Base-by-base conservation (phyloP, 2,329 filamentous ascomycete species). In the Biscogniauxia marginata region DNA sequence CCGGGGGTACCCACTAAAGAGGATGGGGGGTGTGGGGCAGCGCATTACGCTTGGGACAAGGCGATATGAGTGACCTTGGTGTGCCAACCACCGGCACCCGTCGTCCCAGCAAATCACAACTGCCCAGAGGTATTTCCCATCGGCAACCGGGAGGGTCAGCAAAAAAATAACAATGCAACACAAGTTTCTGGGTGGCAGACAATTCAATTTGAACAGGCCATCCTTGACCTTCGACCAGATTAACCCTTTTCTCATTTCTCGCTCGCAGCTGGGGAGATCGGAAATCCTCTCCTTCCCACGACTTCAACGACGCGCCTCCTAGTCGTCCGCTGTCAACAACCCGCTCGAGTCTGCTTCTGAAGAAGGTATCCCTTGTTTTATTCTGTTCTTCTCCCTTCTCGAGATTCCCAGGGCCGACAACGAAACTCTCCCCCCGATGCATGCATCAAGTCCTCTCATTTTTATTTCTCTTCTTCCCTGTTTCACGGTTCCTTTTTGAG, bases 361-460 rank as follows among this genome's bases (percentile, higher is more conserved):
- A 25, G 24, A 25, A 25, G 24, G 24, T 25, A 25, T 25, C 24
- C 6, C n/a, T 39, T 39, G 6, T 39, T 39, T 39, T 16, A 16
- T n/a, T 4, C n/a, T 39, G 13, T 46, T 21, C 16, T n/a, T 21
- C 20, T 21, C 18, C 11, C 18, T 46, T 48, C 46, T 53, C 46
- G 51, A 48, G 44, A 19, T 46, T 46, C 21, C 16, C 3, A 46
- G 18, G 45, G 11, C 16, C 18, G 19, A 46, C 19, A 46, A 20
- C 21, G 19, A 46, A 9, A 20, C 13, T 7, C 13, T 11, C 9
- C 30, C 30, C 56, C 62, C 61, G 62, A 64, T 64, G 62, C 61
- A 53, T 63, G 61, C 62, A 63, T 64, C 62, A 63, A 52, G 49
- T 63, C 18, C 62, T 54, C 55, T 63, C 62, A 43, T 64, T 63